Base-by-base conservation (phyloP, 2,329 filamentous ascomycete species). In the Colletotrichum eleusines region DNA sequence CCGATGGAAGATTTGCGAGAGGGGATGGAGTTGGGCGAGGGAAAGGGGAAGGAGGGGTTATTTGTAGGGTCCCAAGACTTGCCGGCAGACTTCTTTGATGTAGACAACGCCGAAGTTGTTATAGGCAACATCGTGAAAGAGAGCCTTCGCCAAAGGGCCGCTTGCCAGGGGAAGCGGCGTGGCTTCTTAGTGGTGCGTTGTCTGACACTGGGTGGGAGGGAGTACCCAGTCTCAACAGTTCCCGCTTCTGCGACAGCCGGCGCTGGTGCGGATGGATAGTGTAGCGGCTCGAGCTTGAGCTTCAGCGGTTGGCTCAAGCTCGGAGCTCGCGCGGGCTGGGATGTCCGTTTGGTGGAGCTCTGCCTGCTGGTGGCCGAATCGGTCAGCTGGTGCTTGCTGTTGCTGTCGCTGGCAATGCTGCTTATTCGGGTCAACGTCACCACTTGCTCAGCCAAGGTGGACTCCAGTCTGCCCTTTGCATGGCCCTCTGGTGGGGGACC, bases 1-100 rank as follows among this genome's bases (percentile, higher is more conserved):
- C 57, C 61, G 67, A 88, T 89, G 1, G 91, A 93, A 66, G 92
- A 94, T 55, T 90, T 94, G 73, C 92, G 88, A 3, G 91, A 90
- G 26, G 93, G 92, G 66, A 94, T 94, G 46, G 86, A 85, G 79
- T 89, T 90, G 64, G 91, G 90, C 12, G 80, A 80, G 50, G 78
- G 79, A 71, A 80, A 78, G 72, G 77, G 73, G 48, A 77, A 75
- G 44, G 72, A 60, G 63, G 48, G 8, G 73, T 51, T 53, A 74
- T 66, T 68, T 74, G 72, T 62, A 62, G 42, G 23, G 20, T 50
- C 38, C 20, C 61, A 28, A 28, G 57, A 26, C 54, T 67, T 74
- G 64, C 70, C 69, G 58, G 59, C 26, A 14, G 59, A 20, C 31
- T 50, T 72, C 40, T 46, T 42, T 57, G 46, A 58, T 50, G 69